Evolutionary conservation across 768 basidiomycete species (phyloP).

Genomic region (Rhodocollybia butyracea): DNA sequence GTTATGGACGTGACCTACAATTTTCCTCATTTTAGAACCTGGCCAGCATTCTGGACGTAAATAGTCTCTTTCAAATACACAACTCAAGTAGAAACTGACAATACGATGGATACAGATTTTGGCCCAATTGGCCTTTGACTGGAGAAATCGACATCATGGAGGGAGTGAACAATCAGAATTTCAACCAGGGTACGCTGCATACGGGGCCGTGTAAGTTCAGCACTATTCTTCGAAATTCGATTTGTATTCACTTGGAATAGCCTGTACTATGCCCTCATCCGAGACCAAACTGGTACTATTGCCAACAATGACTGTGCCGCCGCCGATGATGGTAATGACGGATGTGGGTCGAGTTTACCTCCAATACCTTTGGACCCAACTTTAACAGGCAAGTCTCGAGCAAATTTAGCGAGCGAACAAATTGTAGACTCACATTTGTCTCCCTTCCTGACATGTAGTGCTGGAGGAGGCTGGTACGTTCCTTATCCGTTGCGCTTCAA

Average conservation of each 20-base stretch:
- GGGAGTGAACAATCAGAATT: constrained; percentile 42
- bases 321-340: constrained; percentile 35
- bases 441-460: too few relatives aligned
- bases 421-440: too few relatives aligned
- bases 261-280: constrained; percentile 3
- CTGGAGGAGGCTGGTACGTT: constrained; percentile 36
- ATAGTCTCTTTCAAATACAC: constrained; percentile 8
- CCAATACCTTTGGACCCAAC: constrained; percentile 9
- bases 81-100: not conserved
- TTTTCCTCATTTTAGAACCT: constrained; percentile 20
- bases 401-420: too few relatives aligned
- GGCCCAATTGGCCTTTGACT: not conserved
- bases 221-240: not conserved
- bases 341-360: constrained; percentile 23
- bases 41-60: constrained; percentile 59
- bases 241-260: constrained; percentile 19
- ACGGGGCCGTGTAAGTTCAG: too few relatives aligned
- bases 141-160: constrained; percentile 53
- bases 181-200: constrained; percentile 33
- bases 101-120: not conserved
- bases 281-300: constrained; percentile 4
- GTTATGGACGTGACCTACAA: not conserved
- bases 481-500: not conserved
- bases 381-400: constrained; percentile 28
- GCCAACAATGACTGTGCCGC: constrained; percentile 34